Percentiles rank a stretch among this genome's conserved stretches.
These are phyloP conservation scores for Thermomucor indicae-seudaticae DNA, from an alignment of 371 early-diverging fungal species.

Conservation along the genomic window DNA sequence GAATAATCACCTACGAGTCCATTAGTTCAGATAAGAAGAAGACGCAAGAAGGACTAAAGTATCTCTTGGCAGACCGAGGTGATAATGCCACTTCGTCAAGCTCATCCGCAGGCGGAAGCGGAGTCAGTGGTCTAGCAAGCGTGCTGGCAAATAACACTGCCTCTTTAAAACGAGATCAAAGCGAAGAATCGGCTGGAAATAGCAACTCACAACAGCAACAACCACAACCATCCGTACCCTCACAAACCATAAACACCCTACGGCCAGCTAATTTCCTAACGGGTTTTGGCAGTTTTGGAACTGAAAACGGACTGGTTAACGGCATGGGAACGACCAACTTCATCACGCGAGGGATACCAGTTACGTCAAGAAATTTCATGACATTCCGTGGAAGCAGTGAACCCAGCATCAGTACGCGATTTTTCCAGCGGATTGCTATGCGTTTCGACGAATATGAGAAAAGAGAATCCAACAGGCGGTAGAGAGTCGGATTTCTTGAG, in stretches of 20 bases:
- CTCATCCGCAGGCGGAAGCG: slow-evolving; percentile 6
- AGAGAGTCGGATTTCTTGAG: no score
- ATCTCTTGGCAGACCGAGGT: slow-evolving; percentile 36
- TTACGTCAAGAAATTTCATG: slow-evolving; percentile 2
- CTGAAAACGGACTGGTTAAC: slow-evolving; percentile 15
- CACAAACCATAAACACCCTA: slow-evolving; percentile 10
- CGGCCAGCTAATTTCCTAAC: slow-evolving; percentile 41
- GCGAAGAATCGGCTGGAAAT: not conserved
- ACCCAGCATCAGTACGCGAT: slow-evolving; percentile 44
- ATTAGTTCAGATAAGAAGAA: slow-evolving; percentile 31
- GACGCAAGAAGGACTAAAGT: slow-evolving; percentile 47
- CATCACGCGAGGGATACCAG: slow-evolving; percentile 31
- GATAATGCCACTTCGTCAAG: slow-evolving; percentile 10
- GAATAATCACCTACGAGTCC: slow-evolving; percentile 40
- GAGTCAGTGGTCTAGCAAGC: slow-evolving; percentile 21
- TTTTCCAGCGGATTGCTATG: slow-evolving; percentile 42
- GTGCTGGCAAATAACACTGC: slow-evolving; percentile 11
- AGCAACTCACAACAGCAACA: not conserved
- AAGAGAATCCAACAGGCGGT: no score
- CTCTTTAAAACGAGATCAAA: slow-evolving; percentile 1
- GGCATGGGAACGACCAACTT: slow-evolving; percentile 21
- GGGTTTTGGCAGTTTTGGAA: slow-evolving; percentile 31
- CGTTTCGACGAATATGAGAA: slow-evolving; percentile 36
- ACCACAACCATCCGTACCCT: slow-evolving; percentile 2
- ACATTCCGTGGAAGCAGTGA: slow-evolving; percentile 9